Evolutionary conservation across 352 stramenopile species (phyloP).

Genomic region (Phytopythium montanum): DNA sequence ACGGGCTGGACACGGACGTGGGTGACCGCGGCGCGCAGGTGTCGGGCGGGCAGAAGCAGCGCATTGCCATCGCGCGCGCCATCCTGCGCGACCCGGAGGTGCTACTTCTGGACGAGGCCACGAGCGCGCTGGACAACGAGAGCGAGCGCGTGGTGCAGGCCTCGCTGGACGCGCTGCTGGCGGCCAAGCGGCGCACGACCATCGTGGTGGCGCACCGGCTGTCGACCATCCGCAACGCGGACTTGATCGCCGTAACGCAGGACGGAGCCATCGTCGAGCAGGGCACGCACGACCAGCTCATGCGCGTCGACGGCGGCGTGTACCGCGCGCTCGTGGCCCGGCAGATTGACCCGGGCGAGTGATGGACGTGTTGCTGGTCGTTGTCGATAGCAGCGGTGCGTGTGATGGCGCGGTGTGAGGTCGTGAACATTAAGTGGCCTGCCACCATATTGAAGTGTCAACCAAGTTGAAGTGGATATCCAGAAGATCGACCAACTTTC

Average conservation of each 20-base stretch:
- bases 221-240: no score
- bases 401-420: neutral
- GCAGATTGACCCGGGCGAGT: neutral
- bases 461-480: no score
- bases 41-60: conserved; percentile 76
- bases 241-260: no score
- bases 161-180: neutral
- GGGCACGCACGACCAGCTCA: neutral
- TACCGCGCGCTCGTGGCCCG: neutral
- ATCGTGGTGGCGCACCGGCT: no score
- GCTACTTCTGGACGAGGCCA: conserved; percentile 73
- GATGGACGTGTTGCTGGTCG: neutral
- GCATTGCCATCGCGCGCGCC: conserved; percentile 70
- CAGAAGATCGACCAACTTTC: no score
- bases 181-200: no score
- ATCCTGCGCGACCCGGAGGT: conserved; percentile 73
- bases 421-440: no score
- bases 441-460: no score
- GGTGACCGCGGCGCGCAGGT: conserved; percentile 69
- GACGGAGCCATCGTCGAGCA: no score
- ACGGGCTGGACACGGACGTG: conserved; percentile 52
- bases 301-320: neutral
- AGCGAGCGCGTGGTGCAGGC: no score
- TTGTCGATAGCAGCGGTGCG: neutral
- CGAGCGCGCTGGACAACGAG: no score